Evolutionary conservation across 2,329 filamentous ascomycete genomes (phyloP).

Genomic region (Phialophora verrucosa): DNA sequence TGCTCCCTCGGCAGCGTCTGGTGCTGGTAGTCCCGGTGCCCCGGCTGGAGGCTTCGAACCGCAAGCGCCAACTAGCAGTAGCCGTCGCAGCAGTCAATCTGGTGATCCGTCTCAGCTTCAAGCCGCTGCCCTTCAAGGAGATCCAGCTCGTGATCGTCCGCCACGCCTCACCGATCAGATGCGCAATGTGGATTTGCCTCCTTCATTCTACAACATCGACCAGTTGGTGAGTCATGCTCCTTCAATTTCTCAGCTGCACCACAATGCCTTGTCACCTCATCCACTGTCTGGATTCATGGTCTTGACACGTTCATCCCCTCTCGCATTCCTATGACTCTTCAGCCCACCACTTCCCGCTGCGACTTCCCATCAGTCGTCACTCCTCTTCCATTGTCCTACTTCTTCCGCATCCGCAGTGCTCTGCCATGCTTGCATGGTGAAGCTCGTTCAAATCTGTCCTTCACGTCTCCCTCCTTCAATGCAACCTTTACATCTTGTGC

Average conservation of each 20-base stretch:
- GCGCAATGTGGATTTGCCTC: constrained; percentile 39
- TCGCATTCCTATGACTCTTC: neutral
- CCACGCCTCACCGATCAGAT: constrained; percentile 36
- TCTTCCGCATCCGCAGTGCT: neutral
- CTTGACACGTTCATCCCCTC: neutral
- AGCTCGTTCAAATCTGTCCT: neutral
- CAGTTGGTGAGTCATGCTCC: constrained; percentile 34
- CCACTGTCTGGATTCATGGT: neutral
- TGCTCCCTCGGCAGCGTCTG: constrained; percentile 23
- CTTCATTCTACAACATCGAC: constrained; percentile 40
- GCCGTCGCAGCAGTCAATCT: constrained; percentile 27
- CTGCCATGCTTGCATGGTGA: neutral
- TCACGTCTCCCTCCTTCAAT: constrained; percentile 16
- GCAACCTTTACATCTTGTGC: constrained; percentile 5
- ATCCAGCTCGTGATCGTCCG: constrained; percentile 36
- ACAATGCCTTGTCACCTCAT: neutral
- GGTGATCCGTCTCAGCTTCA: constrained; percentile 19
- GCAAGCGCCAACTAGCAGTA: constrained; percentile 13
- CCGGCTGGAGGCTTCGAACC: constrained; percentile 25
- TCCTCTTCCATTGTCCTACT: neutral
- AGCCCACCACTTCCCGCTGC: neutral
- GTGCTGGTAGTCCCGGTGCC: constrained; percentile 26
- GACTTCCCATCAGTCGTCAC: neutral
- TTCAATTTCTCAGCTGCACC: constrained; percentile 10
- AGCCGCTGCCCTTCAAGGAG: constrained; percentile 20